phyloP scores from a whole-genome alignment of 2,329 filamentous ascomycete species.

The Aspergillus ibericus region DNA sequence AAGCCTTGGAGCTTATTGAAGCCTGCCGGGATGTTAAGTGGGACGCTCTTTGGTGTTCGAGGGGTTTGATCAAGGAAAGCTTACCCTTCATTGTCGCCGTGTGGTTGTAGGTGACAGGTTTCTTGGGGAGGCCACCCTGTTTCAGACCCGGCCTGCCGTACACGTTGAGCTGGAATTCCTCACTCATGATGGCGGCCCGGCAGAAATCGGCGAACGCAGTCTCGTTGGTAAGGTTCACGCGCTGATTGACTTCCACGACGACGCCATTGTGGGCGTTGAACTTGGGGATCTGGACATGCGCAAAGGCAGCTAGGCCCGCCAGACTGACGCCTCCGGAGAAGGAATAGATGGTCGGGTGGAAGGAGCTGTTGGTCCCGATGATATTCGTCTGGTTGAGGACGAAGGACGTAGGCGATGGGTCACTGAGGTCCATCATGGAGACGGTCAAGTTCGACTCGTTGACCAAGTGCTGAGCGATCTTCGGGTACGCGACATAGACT shows the following conservation, averaged over 20 bases:
- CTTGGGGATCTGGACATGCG: slow-evolving; percentile 48
- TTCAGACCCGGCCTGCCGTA: slow-evolving; percentile 55
- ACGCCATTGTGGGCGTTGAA: slow-evolving; percentile 47
- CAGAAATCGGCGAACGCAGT: slow-evolving; percentile 53
- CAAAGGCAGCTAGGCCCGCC: slow-evolving; percentile 43
- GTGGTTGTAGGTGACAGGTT: slow-evolving; percentile 57
- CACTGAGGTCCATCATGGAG: slow-evolving; percentile 51
- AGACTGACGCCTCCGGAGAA: slow-evolving; percentile 57
- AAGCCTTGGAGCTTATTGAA: slow-evolving; percentile 59
- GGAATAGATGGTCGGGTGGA: slow-evolving; percentile 54
- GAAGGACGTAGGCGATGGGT: slow-evolving; percentile 52
- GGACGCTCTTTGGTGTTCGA: neutral
- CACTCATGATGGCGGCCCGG: slow-evolving; percentile 49
- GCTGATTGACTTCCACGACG: slow-evolving; percentile 45
- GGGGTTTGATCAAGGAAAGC: slow-evolving; percentile 5
- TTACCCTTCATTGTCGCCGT: slow-evolving; percentile 58
- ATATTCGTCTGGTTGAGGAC: slow-evolving; percentile 50
- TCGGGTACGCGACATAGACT: slow-evolving; percentile 60
- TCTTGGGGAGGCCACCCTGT: slow-evolving; percentile 51
- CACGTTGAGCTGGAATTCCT: slow-evolving; percentile 52
- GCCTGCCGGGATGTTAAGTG: slow-evolving; percentile 40
- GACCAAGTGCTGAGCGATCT: slow-evolving; percentile 57
- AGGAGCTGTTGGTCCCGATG: slow-evolving; percentile 51
- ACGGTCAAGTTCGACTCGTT: slow-evolving; percentile 54
- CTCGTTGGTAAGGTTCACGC: slow-evolving; percentile 44